These are phyloP conservation scores for Pythium aphanidermatum DNA, from an alignment of 352 stramenopile species.

Conservation along the genomic window DNA sequence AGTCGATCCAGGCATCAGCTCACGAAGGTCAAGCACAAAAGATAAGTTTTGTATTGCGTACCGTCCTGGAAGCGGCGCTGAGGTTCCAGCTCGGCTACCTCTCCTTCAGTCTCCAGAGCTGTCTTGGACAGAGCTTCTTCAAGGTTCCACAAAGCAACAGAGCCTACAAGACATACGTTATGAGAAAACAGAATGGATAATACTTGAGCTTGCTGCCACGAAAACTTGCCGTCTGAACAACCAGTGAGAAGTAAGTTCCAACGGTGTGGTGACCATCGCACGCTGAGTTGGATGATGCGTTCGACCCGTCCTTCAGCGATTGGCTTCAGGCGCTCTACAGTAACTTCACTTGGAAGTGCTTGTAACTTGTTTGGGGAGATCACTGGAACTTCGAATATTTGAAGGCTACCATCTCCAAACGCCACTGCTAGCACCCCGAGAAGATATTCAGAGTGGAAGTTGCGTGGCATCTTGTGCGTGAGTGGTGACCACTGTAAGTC, in stretches of 20 bases:
- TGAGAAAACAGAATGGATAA: neutral
- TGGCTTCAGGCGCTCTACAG: slow-evolving; percentile 43
- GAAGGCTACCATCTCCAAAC: slow-evolving; percentile 71
- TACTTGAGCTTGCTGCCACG: neutral
- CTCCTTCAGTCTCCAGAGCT: neutral
- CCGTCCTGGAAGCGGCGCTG: slow-evolving; percentile 78
- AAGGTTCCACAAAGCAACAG: slow-evolving; percentile 74
- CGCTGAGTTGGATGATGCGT: slow-evolving; percentile 50
- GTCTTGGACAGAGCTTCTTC: slow-evolving; percentile 23
- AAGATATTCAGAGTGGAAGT: slow-evolving; percentile 19
- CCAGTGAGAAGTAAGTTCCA: slow-evolving; percentile 76
- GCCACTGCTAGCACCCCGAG: slow-evolving; percentile 61
- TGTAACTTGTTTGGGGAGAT: slow-evolving; percentile 34
- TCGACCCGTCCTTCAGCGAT: slow-evolving; percentile 39
- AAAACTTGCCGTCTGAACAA: slow-evolving; percentile 56
- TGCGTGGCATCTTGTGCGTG: slow-evolving; percentile 32
- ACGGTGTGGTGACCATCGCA: slow-evolving; percentile 69
- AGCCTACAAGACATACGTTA: slow-evolving; percentile 34
- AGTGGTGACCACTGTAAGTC: slow-evolving; percentile 74
- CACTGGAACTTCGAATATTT: slow-evolving; percentile 58
- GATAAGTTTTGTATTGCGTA: slow-evolving; percentile 16
- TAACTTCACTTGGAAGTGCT: slow-evolving; percentile 3
- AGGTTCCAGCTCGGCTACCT: slow-evolving; percentile 40
- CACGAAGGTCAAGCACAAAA: slow-evolving; percentile 6
- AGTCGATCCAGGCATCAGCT: no score